These are phyloP conservation scores for Catharanthus roseus DNA, from an alignment of 257 asterid species.

Conservation along the genomic window DNA sequence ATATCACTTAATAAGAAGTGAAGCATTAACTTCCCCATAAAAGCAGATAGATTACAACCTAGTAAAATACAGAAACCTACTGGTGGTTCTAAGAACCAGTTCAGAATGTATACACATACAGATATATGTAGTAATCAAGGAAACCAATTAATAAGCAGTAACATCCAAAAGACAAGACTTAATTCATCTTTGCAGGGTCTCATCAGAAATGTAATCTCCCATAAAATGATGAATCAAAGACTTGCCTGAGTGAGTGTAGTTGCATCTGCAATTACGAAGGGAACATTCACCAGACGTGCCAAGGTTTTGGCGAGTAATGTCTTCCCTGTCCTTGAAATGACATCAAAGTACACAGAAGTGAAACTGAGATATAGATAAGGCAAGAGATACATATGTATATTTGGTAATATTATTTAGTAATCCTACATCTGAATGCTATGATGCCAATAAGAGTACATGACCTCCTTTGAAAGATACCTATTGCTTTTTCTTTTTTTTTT, in stretches of 20 bases:
- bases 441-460: not conserved
- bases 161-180: not conserved
- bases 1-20: not conserved
- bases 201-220: not conserved
- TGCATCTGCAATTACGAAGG: slow-evolving; percentile 98
- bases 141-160: not conserved
- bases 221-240: slow-evolving; percentile 9
- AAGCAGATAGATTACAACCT: not conserved
- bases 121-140: not conserved
- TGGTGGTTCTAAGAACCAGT: not conserved
- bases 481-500: no score
- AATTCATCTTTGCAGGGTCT: not conserved
- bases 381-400: not conserved
- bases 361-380: slow-evolving; percentile 38
- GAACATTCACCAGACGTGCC: slow-evolving; percentile 96
- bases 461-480: not conserved
- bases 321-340: slow-evolving; percentile 95
- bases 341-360: slow-evolving; percentile 45
- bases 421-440: not conserved
- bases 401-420: not conserved
- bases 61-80: not conserved
- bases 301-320: slow-evolving; percentile 96
- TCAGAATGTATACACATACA: not conserved
- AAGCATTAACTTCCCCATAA: not conserved
- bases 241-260: slow-evolving; percentile 98